Conservation (phyloP, 495 filamentous ascomycete species). For the Apodospora peruviana region DNA sequence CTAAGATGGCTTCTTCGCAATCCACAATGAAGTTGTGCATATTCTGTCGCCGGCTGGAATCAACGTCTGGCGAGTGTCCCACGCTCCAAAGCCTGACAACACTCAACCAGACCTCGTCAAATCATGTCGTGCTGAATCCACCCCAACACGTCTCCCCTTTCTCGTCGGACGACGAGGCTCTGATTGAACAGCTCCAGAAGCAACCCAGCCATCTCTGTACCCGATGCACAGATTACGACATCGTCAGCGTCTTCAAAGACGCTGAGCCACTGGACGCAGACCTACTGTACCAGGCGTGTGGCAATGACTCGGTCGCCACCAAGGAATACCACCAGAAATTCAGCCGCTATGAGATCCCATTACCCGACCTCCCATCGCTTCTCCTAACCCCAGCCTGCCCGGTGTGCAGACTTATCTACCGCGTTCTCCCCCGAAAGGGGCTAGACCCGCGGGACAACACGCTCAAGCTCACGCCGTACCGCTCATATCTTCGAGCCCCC, state of each 20-base stretch:
- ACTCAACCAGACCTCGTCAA: neutral
- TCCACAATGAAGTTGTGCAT: slow-evolving; percentile 11
- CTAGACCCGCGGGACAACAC: neutral
- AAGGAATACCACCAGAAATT: neutral
- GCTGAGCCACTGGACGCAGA: neutral
- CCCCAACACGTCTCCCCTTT: slow-evolving; percentile 1
- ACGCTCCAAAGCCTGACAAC: neutral
- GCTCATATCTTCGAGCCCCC: slow-evolving; percentile 4
- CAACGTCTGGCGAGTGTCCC: neutral
- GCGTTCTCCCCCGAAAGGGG: slow-evolving; percentile 6
- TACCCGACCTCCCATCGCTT: slow-evolving; percentile 3
- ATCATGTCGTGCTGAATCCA: neutral
- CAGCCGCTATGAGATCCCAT: slow-evolving; percentile 3
- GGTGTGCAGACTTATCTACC: slow-evolving; percentile 16
- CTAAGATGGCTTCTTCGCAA: no score
- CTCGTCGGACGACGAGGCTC: neutral
- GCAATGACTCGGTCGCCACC: neutral
- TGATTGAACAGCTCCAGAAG: neutral
- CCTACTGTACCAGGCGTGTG: neutral
- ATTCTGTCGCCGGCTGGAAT: slow-evolving; percentile 8
- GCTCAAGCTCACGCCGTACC: slow-evolving; percentile 2
- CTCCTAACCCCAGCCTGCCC: slow-evolving; percentile 6
- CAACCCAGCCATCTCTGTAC: slow-evolving; percentile 7
- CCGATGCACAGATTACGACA: slow-evolving; percentile 9
- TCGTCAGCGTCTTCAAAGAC: neutral